Evolutionary conservation across 2,329 filamentous ascomycete genomes (phyloP), one percentile per base, ranked within the genome.

Genomic region (Cryphonectria japonica): DNA sequence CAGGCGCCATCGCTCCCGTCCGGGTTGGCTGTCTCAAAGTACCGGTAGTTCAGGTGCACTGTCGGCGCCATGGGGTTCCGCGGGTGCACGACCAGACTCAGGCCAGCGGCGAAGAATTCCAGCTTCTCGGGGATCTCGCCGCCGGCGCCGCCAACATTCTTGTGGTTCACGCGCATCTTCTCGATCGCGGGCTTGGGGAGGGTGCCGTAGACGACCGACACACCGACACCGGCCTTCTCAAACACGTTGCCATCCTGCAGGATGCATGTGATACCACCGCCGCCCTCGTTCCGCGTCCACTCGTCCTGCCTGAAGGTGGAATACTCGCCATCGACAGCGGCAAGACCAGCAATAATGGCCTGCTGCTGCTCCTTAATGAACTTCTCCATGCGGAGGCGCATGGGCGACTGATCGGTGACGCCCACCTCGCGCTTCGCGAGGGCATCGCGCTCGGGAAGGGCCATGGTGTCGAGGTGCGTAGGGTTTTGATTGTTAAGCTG

Each of bases 351-450:
- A 39, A 98, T 92, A 71, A 99, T 99, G 73, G 92, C 88, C 77
- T 93, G 88, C 79, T 99, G 96, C 77, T 98, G 93, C 76, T 94
- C 89, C 81, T 96, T 96, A 82, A 98, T 97, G 80, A 98, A 93
- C 77, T 93, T 90, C 83, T 99, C 96, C 96, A 99, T 98, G 74
- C 95, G 93, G 71, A 99, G 87, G 69, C 96, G 94, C 95, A 99
- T 98, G 1, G 96, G 95, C 19, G 95, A 98, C 76, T 90, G 85
- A 70, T 91, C 87, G 64, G 86, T 91, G 66, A 98, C 87, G 74
- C 90, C 89, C 70, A 89, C 87, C 80, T 96, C 92, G 73, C 92
- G 91, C 82, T 96, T 97, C 75, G 89, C 87, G 73, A 94, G 86
- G 74, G 89, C 90, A 81, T 98, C 96, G 77, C 93, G 90, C 79